phyloP scores from a whole-genome alignment of 1,284 basidiomycete genomes.

The Pterulicium gracile region DNA sequence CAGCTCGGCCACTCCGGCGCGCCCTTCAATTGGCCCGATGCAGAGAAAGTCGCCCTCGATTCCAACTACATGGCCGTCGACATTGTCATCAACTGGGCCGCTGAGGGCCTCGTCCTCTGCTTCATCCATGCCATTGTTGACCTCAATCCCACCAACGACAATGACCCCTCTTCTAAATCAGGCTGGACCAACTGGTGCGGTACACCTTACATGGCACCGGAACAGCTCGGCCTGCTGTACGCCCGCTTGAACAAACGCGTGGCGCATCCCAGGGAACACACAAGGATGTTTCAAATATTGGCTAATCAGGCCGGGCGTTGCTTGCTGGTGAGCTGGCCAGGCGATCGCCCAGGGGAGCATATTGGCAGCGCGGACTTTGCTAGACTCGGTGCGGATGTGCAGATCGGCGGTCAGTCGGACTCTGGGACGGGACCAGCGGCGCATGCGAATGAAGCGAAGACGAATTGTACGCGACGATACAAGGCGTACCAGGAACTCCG shows the following conservation, averaged over 20 bases:
- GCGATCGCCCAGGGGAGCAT: slow-evolving; percentile 41
- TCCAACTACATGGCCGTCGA: slow-evolving; percentile 81
- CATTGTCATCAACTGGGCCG: slow-evolving; percentile 92
- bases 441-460: slow-evolving; percentile 64
- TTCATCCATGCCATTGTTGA: slow-evolving; percentile 89
- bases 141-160: slow-evolving; percentile 64
- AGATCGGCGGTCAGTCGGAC: slow-evolving; percentile 42
- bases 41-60: slow-evolving; percentile 63
- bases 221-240: slow-evolving; percentile 50
- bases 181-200: slow-evolving; percentile 95
- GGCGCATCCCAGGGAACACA: slow-evolving; percentile 36
- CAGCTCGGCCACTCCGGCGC: slow-evolving; percentile 52
- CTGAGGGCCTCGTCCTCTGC: slow-evolving; percentile 83
- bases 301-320: slow-evolving; percentile 40
- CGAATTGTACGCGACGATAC: slow-evolving; percentile 89
- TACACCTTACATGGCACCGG: slow-evolving; percentile 46
- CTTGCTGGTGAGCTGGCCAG: slow-evolving; percentile 82
- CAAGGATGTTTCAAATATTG: slow-evolving; percentile 78
- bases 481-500: slow-evolving; percentile 70
- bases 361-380: slow-evolving; percentile 77
- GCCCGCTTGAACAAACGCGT: slow-evolving; percentile 42
- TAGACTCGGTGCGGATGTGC: slow-evolving; percentile 70
- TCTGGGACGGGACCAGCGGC: slow-evolving; percentile 11
- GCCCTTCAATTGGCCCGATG: slow-evolving; percentile 44
- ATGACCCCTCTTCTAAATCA: slow-evolving; percentile 67